Evolutionary conservation across 208 protist species (phyloP), one percentile per base, ranked within the genome.

Genomic region (Balamuthia mandrillaris): DNA sequence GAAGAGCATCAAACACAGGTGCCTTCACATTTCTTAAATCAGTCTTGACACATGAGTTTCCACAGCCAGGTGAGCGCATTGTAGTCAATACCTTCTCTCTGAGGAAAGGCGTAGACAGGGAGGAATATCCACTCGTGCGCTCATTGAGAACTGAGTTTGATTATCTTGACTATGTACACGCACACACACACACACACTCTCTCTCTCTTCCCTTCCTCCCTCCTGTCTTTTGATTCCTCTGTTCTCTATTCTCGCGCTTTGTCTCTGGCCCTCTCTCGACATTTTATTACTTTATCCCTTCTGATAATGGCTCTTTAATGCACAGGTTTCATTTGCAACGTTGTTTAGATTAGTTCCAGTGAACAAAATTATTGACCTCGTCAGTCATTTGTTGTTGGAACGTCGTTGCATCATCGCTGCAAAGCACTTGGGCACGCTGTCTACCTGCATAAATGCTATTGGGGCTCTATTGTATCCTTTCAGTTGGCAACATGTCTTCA

Each of bases 401-500:
- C 54, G 78, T 21, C 78, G 78, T 33, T 27, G 65, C 41, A 84
- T 84, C 44, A 41, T 84, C 1, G 33, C 58, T 7, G 51, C 56
- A 18, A 70, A 84, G 44, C 44, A 7, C 18, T 58, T 84, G 54
- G 78, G 58, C 60, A 47, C 49, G 7, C 41, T 84, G 24, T 84
- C 78, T 12, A 44, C 56, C 1, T 65, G 51, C 29, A 58, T 70
- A 0, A 65, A 84, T 41, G 78, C 78, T 35, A 41, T 84, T 31
- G 70, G 56, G 10, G 54, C 78, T 2, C 33, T 84, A 16, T 41
- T 65, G 24, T 84, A 84, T 39, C 90, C 90, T 9, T 88, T 92
- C 44, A 77, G 37, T 21, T 92, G 90, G 90, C 84, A 88, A 58
- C 88, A 90, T 51, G 37, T 92, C 35, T 89, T 87, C 65, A 87